Percentiles rank a stretch among this genome's conserved stretches.
These are phyloP conservation scores for Aspergillus floridensis DNA, from an alignment of 2,329 filamentous ascomycete species.

Conservation along the genomic window DNA sequence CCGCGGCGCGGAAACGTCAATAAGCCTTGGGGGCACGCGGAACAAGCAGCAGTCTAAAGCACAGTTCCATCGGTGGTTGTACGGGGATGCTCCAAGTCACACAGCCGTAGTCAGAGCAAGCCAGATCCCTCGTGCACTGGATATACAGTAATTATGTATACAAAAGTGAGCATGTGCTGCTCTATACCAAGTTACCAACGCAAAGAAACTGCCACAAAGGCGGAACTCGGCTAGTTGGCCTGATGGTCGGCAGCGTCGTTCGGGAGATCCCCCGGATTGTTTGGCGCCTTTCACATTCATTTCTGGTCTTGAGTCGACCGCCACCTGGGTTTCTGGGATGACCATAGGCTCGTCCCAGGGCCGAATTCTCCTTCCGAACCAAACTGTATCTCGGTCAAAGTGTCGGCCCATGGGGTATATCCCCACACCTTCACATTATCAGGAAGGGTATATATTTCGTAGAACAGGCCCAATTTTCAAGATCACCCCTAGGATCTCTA, in stretches of 20 bases:
- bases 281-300: slow-evolving; percentile 5
- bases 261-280: slow-evolving; percentile 24
- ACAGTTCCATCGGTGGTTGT: not conserved
- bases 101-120: not conserved
- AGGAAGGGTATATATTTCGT: slow-evolving; percentile 9
- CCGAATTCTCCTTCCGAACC: slow-evolving; percentile 23
- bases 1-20: not conserved
- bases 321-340: slow-evolving; percentile 13
- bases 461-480: not conserved
- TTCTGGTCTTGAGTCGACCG: slow-evolving; percentile 8
- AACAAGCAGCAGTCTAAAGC: not conserved
- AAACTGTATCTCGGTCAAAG: slow-evolving; percentile 12
- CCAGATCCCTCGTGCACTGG: not conserved
- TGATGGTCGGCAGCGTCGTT: slow-evolving; percentile 20
- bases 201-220: slow-evolving; percentile 11
- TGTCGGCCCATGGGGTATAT: slow-evolving; percentile 5
- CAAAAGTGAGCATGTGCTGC: not conserved
- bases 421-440: slow-evolving; percentile 7
- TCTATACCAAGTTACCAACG: not conserved
- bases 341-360: slow-evolving; percentile 9
- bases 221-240: slow-evolving; percentile 25
- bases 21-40: not conserved
- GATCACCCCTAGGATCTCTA: not conserved
- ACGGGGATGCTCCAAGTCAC: not conserved
- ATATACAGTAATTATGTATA: not conserved